phyloP scores from a whole-genome alignment of 257 asterid genomes.

The Forsythia viridissima region DNA sequence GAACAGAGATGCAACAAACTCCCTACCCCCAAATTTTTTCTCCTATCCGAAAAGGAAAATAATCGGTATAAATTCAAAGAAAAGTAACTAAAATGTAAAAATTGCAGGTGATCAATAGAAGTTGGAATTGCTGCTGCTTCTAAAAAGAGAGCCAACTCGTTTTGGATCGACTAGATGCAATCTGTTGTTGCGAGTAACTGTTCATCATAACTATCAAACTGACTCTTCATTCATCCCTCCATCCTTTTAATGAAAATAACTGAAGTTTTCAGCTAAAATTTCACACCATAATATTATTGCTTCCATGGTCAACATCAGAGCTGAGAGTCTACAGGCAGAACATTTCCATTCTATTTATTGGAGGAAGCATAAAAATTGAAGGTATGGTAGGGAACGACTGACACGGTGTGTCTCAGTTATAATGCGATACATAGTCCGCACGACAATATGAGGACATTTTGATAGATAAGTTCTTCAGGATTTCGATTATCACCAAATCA shows the following conservation, averaged over 20 bases:
- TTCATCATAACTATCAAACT: not conserved
- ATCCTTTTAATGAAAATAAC: not conserved
- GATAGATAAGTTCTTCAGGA: not conserved
- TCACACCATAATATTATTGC: not conserved
- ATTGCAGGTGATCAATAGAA: not conserved
- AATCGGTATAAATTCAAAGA: not conserved
- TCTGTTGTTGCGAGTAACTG: not conserved
- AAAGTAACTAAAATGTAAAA: not conserved
- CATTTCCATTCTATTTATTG: not conserved
- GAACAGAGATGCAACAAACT: not conserved
- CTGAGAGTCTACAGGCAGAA: not conserved
- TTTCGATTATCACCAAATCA: not conserved
- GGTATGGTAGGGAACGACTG: not conserved
- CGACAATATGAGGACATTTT: not conserved
- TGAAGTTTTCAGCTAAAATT: not conserved
- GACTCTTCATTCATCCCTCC: not conserved
- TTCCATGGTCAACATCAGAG: not conserved
- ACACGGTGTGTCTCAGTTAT: not conserved
- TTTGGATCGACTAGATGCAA: not conserved
- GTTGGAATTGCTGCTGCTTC: not conserved
- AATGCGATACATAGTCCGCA: not conserved
- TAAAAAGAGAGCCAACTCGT: not conserved
- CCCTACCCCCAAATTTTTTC: not conserved
- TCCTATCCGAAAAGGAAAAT: not conserved
- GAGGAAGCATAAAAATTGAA: not conserved